Evolutionary conservation across 345 rosid genomes (phyloP).

Genomic region (Bruguiera parviflora): DNA sequence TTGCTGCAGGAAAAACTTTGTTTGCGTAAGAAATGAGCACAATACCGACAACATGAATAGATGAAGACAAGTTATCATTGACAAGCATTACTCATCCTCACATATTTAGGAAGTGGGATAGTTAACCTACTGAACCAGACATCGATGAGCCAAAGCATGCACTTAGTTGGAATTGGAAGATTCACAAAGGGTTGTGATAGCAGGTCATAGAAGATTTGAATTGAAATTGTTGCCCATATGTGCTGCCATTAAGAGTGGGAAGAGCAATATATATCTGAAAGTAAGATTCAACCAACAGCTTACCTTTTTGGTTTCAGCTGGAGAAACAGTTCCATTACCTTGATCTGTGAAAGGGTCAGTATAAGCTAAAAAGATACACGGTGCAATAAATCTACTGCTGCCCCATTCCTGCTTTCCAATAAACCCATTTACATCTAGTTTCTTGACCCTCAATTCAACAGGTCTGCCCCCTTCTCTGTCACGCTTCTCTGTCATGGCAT

Average conservation of each 20-base stretch:
- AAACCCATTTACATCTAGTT: conserved; percentile 50
- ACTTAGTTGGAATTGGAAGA: background rate
- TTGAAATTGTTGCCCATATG: background rate
- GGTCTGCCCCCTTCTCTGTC: conserved; percentile 96
- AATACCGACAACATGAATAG: background rate
- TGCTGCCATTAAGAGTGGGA: background rate
- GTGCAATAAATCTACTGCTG: conserved; percentile 53
- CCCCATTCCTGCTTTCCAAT: conserved; percentile 62
- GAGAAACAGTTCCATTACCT: conserved; percentile 40
- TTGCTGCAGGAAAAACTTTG: conserved; percentile 21
- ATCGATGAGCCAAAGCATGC: background rate
- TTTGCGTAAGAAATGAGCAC: background rate
- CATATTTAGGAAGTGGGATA: background rate
- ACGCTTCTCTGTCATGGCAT: conserved; percentile 43
- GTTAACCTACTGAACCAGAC: background rate
- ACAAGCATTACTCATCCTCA: background rate
- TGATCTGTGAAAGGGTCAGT: conserved; percentile 35
- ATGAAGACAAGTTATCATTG: background rate
- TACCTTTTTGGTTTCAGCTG: conserved; percentile 41
- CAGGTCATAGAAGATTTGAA: background rate
- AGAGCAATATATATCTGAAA: background rate
- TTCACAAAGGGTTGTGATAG: background rate
- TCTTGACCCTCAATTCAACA: conserved; percentile 47
- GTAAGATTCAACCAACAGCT: background rate
- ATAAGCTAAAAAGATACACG: conserved; percentile 60